A percentile compares a stretch with the other conserved stretches of the same genome.
phyloP scores from a whole-genome alignment of 1,284 basidiomycete species.

The Ustilago curta region DNA sequence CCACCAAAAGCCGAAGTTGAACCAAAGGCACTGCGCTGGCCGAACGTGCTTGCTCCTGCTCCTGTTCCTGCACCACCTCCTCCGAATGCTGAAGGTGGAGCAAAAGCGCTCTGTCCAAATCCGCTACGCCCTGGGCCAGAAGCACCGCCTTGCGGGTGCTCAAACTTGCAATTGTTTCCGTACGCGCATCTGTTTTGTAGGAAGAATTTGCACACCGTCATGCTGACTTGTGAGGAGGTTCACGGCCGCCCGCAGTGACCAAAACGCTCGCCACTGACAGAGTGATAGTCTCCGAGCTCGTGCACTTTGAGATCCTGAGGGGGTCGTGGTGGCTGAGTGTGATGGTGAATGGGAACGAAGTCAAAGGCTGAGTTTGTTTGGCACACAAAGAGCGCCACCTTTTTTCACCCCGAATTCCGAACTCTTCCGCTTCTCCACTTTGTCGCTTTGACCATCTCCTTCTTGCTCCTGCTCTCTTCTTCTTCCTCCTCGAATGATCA shows the following conservation, averaged over 20 bases:
- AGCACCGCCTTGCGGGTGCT: conserved; percentile 44
- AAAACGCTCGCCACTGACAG: not conserved
- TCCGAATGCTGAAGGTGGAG: conserved; percentile 38
- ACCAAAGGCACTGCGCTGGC: conserved; percentile 40
- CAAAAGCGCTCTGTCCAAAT: conserved; percentile 46
- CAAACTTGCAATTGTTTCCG: conserved; percentile 58
- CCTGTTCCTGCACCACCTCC: conserved; percentile 15
- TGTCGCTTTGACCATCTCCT: not conserved
- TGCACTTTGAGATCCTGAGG: not conserved
- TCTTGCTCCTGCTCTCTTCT: conserved; percentile 3
- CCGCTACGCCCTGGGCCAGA: conserved; percentile 18
- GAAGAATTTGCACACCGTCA: conserved; percentile 58
- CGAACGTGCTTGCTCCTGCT: conserved; percentile 27
- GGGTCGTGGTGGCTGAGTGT: not conserved
- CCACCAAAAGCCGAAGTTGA: conserved; percentile 39
- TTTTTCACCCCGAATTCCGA: not conserved
- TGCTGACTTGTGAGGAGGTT: not conserved
- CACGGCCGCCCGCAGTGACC: not conserved
- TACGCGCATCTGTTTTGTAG: conserved; percentile 51
- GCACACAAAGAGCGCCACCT: not conserved
- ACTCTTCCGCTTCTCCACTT: not conserved
- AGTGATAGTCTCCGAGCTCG: not conserved
- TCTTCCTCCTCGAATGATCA: conserved; percentile 1
- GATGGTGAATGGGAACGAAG: not conserved
- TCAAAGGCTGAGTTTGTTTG: not conserved